Evolutionary conservation across 2,329 filamentous ascomycete genomes (phyloP), one percentile per base, ranked within the genome.

Genomic region (Sclerotinia borealis): DNA sequence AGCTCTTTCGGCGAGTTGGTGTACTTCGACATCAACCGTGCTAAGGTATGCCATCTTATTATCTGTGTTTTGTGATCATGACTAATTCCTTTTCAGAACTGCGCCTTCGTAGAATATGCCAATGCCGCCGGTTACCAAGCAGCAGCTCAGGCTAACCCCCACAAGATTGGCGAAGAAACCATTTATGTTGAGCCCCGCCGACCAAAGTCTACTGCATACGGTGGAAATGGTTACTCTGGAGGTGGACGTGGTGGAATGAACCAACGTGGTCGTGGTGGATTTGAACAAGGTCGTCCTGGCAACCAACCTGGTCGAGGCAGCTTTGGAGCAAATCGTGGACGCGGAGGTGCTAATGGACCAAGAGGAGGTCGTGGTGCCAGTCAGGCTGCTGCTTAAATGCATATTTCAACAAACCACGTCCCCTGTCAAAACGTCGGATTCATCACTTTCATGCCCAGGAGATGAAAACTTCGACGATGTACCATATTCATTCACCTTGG

Each of bases 21-120:
- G 62, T 87, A 88, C 72, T 91, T 93, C 68, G 90, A 92, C 63
- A 84, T 93, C 71, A 92, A 90, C 78, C 87, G 90, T 65, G 79
- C 84, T 72, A 97, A 96, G 90, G 93, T 96, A 81, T 79, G 70
- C 70, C 47, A 13, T 62, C 25, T 27, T 47, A 31, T 31, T 22
- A 31, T 11, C 29, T 17, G 27, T 43, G 13, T 34, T n/a, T 7
- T 51, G 31, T 48, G 31, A 50, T 29, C 49, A 27, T 11, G 36
- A 63, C 68, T 65, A 68, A 67, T 68, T 22, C 58, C 48, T 54
- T 15, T 65, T 36, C 74, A 96, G 93, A 97, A 95, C 83, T 97
- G 92, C 74, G 95, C 95, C 31, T 98, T 98, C 74, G 91, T 97
- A 65, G 95, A 99, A 76, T 99, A 95, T 77, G 89, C 87, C 74